phyloP scores from a whole-genome alignment of 257 asterid genomes.

The Solanum etuberosum region DNA sequence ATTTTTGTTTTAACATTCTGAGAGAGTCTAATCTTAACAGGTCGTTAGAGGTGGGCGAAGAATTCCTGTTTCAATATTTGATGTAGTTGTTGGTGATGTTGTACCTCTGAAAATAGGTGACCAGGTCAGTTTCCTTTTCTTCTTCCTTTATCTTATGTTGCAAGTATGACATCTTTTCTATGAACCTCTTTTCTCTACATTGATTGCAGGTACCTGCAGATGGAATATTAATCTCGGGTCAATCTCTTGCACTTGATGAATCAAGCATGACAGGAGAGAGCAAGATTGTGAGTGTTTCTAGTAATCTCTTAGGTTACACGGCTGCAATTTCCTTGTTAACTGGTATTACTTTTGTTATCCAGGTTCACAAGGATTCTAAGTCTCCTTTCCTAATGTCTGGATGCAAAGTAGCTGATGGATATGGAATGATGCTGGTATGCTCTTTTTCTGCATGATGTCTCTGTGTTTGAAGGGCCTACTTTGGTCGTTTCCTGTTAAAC shows the following conservation, averaged over 20 bases:
- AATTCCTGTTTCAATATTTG: constrained; percentile 70
- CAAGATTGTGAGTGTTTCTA: constrained; percentile 56
- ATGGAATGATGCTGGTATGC: constrained; percentile 92
- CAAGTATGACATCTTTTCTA: neutral
- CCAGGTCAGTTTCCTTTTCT: constrained; percentile 41
- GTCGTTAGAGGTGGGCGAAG: constrained; percentile 84
- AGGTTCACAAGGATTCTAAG: constrained; percentile 83
- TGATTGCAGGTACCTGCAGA: constrained; percentile 80
- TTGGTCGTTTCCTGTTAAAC: neutral
- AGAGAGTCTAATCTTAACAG: constrained; percentile 24
- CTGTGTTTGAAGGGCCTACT: neutral
- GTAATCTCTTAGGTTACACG: neutral
- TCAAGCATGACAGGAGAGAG: constrained; percentile 99
- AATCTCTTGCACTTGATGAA: constrained; percentile 86
- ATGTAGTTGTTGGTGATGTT: constrained; percentile 83
- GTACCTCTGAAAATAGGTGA: constrained; percentile 96
- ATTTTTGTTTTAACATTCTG: neutral
- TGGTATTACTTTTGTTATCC: constrained; percentile 2
- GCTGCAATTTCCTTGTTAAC: neutral
- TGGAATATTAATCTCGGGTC: constrained; percentile 69
- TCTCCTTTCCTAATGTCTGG: constrained; percentile 93
- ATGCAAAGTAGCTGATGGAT: constrained; percentile 97
- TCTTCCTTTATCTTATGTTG: neutral
- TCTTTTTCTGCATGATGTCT: neutral
- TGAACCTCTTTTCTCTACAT: neutral